Evolutionary conservation across 2,329 filamentous ascomycete genomes (phyloP).

Genomic region (Paracorniculantispora psalliotae): DNA sequence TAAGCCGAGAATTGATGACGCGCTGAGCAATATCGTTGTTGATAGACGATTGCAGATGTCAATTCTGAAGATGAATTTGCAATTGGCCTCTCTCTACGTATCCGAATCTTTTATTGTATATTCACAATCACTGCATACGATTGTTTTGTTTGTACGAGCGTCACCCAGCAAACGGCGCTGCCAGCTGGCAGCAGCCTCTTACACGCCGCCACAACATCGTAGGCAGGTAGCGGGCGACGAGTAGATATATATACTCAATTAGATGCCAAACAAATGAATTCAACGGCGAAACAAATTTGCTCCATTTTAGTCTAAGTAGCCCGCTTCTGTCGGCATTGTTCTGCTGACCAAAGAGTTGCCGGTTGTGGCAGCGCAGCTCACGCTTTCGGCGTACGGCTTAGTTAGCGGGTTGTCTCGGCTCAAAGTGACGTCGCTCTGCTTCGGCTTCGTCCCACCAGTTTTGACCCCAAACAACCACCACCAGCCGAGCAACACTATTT

Average conservation of each 20-base stretch:
- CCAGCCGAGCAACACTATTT: slow-evolving; percentile 10
- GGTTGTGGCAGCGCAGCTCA: background rate
- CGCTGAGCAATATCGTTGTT: background rate
- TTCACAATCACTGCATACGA: background rate
- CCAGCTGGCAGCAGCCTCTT: background rate
- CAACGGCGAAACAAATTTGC: background rate
- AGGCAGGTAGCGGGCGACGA: no score
- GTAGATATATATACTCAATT: no score
- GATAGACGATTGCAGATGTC: background rate
- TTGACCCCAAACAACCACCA: slow-evolving; percentile 11
- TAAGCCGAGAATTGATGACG: background rate
- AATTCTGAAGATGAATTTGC: no score
- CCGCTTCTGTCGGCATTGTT: background rate
- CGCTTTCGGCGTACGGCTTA: slow-evolving; percentile 7
- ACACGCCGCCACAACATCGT: background rate
- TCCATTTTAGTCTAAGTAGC: background rate
- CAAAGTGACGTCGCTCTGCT: slow-evolving; percentile 24
- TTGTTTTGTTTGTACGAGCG: background rate
- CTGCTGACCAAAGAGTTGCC: background rate
- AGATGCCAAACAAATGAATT: background rate
- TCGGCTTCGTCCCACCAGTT: slow-evolving; percentile 13
- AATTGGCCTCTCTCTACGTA: no score
- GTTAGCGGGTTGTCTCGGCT: slow-evolving; percentile 30
- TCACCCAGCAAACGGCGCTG: background rate
- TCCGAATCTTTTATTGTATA: no score